A percentile compares a stretch with the other conserved stretches of the same genome.
Conservation (phyloP, 2,329 filamentous ascomycete genomes). For the Colletotrichum eremochloae region DNA sequence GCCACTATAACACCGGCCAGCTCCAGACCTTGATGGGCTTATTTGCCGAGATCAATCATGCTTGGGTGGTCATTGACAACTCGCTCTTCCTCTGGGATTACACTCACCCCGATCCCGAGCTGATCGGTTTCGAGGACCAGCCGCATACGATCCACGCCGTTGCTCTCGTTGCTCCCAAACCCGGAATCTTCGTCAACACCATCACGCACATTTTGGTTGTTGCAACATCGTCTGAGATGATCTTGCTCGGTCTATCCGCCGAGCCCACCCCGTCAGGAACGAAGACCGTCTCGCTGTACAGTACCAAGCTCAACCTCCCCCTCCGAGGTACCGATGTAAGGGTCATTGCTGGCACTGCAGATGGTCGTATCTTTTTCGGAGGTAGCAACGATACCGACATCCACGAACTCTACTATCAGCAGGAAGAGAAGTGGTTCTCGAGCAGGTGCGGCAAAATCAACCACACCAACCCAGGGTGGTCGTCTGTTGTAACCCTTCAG, state of each 20-base stretch:
- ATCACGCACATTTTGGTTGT: conserved; percentile 93
- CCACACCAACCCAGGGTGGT: conserved; percentile 82
- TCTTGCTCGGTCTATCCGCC: conserved; percentile 86
- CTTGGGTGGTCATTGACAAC: conserved; percentile 96
- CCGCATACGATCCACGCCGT: conserved; percentile 91
- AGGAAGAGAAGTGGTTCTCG: conserved; percentile 97
- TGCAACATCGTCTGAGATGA: conserved; percentile 86
- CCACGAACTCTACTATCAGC: conserved; percentile 95
- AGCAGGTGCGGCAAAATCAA: conserved; percentile 89
- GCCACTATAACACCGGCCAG: conserved; percentile 90
- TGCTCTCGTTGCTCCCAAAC: conserved; percentile 85
- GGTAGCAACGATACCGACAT: conserved; percentile 86
- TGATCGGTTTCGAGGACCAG: conserved; percentile 93
- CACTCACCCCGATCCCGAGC: conserved; percentile 88
- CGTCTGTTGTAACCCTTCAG: conserved; percentile 69
- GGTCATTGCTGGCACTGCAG: conserved; percentile 83
- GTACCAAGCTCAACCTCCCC: conserved; percentile 86
- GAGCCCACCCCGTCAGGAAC: conserved; percentile 76
- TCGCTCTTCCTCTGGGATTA: conserved; percentile 98
- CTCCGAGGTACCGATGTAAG: conserved; percentile 83
- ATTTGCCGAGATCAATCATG: conserved; percentile 94
- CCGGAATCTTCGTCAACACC: conserved; percentile 86
- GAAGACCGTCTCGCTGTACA: conserved; percentile 82
- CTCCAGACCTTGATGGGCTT: conserved; percentile 94
- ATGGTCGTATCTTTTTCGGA: conserved; percentile 93